These are phyloP conservation scores for Beauveria scarabaeidicola DNA, from an alignment of 2,329 filamentous ascomycete species.

Conservation along the genomic window DNA sequence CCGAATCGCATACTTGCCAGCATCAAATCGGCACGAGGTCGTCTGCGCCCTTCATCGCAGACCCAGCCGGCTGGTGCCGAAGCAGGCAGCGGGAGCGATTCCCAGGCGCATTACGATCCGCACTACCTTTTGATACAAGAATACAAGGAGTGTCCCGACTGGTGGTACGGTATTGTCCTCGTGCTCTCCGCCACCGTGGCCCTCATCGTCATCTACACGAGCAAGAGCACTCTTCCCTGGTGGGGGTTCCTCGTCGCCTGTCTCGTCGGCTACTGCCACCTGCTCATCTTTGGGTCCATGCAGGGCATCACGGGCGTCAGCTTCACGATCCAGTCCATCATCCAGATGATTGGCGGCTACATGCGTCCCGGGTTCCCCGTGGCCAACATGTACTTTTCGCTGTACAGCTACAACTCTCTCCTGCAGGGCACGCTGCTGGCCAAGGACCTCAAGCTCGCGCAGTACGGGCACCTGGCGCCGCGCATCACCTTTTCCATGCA, in stretches of 20 bases:
- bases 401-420: slow-evolving; percentile 26
- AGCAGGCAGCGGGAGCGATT: slow-evolving; percentile 9
- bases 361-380: slow-evolving; percentile 32
- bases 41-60: background rate
- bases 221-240: slow-evolving; percentile 20
- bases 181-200: slow-evolving; percentile 27
- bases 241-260: slow-evolving; percentile 35
- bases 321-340: slow-evolving; percentile 29
- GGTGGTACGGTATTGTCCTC: slow-evolving; percentile 32
- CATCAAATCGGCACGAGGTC: background rate
- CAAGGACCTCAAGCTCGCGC: slow-evolving; percentile 22
- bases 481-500: slow-evolving; percentile 22
- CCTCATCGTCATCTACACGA: slow-evolving; percentile 27
- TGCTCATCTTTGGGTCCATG: slow-evolving; percentile 32
- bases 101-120: slow-evolving; percentile 24
- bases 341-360: slow-evolving; percentile 41
- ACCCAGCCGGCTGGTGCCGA: background rate
- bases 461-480: slow-evolving; percentile 22
- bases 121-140: slow-evolving; percentile 33
- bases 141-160: slow-evolving; percentile 33
- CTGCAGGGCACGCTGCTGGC: slow-evolving; percentile 24
- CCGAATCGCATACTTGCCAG: background rate
- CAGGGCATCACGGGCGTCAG: slow-evolving; percentile 31
- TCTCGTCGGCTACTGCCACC: slow-evolving; percentile 25
- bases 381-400: slow-evolving; percentile 37